Evolutionary conservation across 768 basidiomycete genomes (phyloP).

Genomic region (Pleurotus tuber-regium): DNA sequence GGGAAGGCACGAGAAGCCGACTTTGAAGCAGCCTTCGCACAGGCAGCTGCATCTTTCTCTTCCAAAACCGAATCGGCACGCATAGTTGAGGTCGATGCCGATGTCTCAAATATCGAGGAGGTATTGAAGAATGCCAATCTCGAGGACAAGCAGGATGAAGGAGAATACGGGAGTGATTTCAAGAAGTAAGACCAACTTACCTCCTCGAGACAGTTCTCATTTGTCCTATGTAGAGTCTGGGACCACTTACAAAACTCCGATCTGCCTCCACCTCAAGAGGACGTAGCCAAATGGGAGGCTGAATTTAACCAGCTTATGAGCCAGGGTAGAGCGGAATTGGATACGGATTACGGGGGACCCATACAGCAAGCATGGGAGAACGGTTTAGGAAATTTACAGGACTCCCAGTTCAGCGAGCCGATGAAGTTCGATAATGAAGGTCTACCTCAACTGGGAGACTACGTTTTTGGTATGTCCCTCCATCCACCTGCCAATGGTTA

Average conservation of each 20-base stretch:
- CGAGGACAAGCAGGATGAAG: constrained; percentile 24
- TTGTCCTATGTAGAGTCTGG: constrained; percentile 56
- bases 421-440: constrained; percentile 41
- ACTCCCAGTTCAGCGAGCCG: constrained; percentile 28
- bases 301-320: constrained; percentile 80
- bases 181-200: constrained; percentile 58
- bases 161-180: constrained; percentile 39
- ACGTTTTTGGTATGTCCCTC: constrained; percentile 67
- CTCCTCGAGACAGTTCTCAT: too few species aligned
- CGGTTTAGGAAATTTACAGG: constrained; percentile 43
- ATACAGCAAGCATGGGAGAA: constrained; percentile 69
- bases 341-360: constrained; percentile 55
- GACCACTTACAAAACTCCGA: constrained; percentile 58
- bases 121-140: constrained; percentile 34
- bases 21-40: constrained; percentile 84
- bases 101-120: constrained; percentile 35
- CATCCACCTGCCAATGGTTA: not conserved
- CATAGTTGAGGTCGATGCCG: constrained; percentile 54
- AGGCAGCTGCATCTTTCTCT: constrained; percentile 54
- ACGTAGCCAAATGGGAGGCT: constrained; percentile 79
- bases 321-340: constrained; percentile 60
- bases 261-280: constrained; percentile 54
- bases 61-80: constrained; percentile 40
- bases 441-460: constrained; percentile 67
- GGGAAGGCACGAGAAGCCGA: constrained; percentile 79